Percentiles rank a stretch among this genome's conserved stretches.
phyloP scores from a whole-genome alignment of 2,329 filamentous ascomycete genomes.

The Trichoderma koningiopsis region DNA sequence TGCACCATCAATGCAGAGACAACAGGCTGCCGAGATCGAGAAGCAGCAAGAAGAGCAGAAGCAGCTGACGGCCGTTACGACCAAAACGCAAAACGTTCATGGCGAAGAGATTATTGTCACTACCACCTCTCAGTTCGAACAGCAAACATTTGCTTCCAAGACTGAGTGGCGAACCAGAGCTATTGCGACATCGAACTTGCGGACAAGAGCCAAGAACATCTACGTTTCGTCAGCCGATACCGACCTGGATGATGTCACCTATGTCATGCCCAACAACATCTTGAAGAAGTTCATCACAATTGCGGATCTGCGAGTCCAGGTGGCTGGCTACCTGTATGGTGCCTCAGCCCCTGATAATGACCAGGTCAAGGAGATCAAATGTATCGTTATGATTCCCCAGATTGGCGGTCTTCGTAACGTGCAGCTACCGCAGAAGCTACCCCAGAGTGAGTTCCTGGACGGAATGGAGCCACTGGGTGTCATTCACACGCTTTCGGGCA shows the following conservation, averaged over 20 bases:
- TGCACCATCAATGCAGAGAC: constrained; percentile 94
- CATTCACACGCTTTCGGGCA: constrained; percentile 93
- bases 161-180: constrained; percentile 97
- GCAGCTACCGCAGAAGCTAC: constrained; percentile 84
- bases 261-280: constrained; percentile 99
- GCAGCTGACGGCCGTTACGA: constrained; percentile 94
- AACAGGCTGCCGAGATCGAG: constrained; percentile 97
- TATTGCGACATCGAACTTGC: constrained; percentile 93
- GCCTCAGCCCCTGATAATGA: constrained; percentile 90
- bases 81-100: constrained; percentile 95
- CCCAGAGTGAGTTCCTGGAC: constrained; percentile 87
- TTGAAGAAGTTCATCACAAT: constrained; percentile 98
- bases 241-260: constrained; percentile 87
- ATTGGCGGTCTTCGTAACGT: constrained; percentile 92
- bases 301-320: constrained; percentile 92
- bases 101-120: constrained; percentile 98
- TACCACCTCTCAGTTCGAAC: constrained; percentile 96
- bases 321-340: constrained; percentile 94
- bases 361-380: constrained; percentile 94
- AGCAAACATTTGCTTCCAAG: constrained; percentile 96
- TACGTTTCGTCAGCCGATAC: constrained; percentile 97
- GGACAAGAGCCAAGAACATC: constrained; percentile 94
- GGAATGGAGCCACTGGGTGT: constrained; percentile 87
- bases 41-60: constrained; percentile 98
- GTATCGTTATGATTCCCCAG: constrained; percentile 96